Base-by-base conservation (phyloP, 176 grass and related monocot genomes). In the Urochloa ruziziensis region DNA sequence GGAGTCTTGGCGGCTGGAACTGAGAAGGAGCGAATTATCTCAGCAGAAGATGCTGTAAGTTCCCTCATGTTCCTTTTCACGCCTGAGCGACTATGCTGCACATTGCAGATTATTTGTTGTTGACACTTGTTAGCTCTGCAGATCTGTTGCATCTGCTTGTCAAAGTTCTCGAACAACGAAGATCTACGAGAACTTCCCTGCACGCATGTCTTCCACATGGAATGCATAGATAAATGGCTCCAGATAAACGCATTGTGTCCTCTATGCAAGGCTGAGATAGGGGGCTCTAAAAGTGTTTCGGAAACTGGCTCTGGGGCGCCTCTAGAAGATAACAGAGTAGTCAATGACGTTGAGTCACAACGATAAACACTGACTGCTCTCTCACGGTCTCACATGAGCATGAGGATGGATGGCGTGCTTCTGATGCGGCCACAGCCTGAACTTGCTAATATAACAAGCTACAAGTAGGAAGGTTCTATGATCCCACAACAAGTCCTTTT, bases 181-280 rank as follows among this genome's bases (percentile, higher is more conserved):
- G 93, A 95, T 30, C 80, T 98, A 7, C 86, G 96, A 1, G 93
- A 98, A 44, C 96, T 98, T 66, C 84, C 96, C 48, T 98, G 96
- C 43, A 25, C 60, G 0, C 96, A 98, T 52, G 89, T 93, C 63
- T 98, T 98, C 78, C 96, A 98, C 77, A 89, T 90, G 83, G 96
- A 98, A 13, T 98, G 96, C 42, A 86, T 98, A 33, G 96, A 98
- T 33, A 95, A 98, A 79, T 98, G 96, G 96, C 90, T 98, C 37
- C 90, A 93, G 81, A 98, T 98, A 75, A 98, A 95, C 46, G 93
- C 96, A 7, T 9, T 95, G 51, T 98, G 96, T 35, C 96, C 96
- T 76, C 93, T 98, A 51, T 98, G 96, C 76, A 95, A 98, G 82
- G 75, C 89, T 16, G 96, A 95, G 67, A 82, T 98, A 64, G 85